Conservation (phyloP, 805 yeast species). For the Ogataea corticis region DNA sequence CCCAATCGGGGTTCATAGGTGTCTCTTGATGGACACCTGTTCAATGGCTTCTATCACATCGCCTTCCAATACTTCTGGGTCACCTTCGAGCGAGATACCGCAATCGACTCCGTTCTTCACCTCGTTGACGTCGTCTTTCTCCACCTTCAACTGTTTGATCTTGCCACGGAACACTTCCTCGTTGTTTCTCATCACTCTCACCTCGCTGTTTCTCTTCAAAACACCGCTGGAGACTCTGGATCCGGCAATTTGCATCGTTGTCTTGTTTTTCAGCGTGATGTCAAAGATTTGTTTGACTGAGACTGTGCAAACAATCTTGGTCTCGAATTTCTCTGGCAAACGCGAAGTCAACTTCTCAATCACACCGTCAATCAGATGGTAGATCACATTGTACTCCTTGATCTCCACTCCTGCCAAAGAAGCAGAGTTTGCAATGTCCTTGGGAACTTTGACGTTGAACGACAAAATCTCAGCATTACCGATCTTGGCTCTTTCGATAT, state of each 20-base stretch:
- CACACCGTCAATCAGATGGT: conserved; percentile 84
- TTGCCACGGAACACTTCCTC: conserved; percentile 38
- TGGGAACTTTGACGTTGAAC: conserved; percentile 72
- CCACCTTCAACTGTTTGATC: conserved; percentile 73
- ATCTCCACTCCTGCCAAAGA: conserved; percentile 56
- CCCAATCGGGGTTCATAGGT: conserved; percentile 32
- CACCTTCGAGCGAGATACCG: conserved; percentile 68
- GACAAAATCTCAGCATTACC: conserved; percentile 75
- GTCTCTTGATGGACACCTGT: conserved; percentile 58
- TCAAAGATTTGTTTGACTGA: conserved; percentile 71
- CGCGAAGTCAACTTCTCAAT: conserved; percentile 58
- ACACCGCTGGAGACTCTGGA: conserved; percentile 74
- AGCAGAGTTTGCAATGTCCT: conserved; percentile 61
- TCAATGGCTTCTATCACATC: conserved; percentile 77
- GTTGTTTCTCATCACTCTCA: conserved; percentile 49
- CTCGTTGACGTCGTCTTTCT: conserved; percentile 74
- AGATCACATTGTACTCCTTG: conserved; percentile 74
- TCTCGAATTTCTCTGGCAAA: conserved; percentile 66
- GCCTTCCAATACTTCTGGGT: conserved; percentile 46
- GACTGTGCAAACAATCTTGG: conserved; percentile 64
- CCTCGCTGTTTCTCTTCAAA: conserved; percentile 55
- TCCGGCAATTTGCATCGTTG: conserved; percentile 74
- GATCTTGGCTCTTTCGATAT: conserved; percentile 64
- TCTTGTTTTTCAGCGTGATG: conserved; percentile 59
- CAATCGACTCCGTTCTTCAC: conserved; percentile 88